Percentiles rank a stretch among this genome's conserved stretches.
These are phyloP conservation scores for Spathaspora hagerdaliae DNA, from an alignment of 805 yeast species.

Conservation along the genomic window DNA sequence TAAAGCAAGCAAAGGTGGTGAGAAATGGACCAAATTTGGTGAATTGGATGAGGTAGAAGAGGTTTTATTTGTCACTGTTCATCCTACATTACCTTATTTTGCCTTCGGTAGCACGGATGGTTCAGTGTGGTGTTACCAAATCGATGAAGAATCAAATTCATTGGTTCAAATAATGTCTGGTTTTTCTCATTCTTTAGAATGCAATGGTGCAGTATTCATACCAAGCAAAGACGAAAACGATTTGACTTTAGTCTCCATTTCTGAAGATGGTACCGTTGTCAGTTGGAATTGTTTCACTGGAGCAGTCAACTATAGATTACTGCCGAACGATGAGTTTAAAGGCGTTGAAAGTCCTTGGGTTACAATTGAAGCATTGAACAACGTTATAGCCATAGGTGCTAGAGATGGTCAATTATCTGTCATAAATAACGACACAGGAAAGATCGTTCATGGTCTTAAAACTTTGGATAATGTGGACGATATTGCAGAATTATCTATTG, in stretches of 20 bases:
- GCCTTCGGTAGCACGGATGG: conserved; percentile 94
- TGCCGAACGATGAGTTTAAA: conserved; percentile 57
- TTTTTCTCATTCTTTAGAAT: conserved; percentile 74
- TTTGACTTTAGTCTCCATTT: conserved; percentile 64
- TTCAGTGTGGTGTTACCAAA: conserved; percentile 87
- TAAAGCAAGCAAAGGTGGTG: conserved; percentile 70
- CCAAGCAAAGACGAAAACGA: conserved; percentile 49
- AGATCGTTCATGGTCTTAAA: conserved; percentile 60
- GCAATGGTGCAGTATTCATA: conserved; percentile 76
- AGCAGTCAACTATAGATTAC: conserved; percentile 62
- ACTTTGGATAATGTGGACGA: conserved; percentile 55
- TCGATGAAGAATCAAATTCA: conserved; percentile 44
- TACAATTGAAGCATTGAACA: conserved; percentile 51
- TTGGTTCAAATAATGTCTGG: conserved; percentile 74
- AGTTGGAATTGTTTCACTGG: conserved; percentile 88
- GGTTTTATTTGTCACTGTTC: conserved; percentile 76
- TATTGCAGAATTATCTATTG: conserved; percentile 40
- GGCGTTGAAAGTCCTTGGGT: conserved; percentile 90
- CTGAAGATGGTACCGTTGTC: conserved; percentile 83
- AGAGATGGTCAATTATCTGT: conserved; percentile 83
- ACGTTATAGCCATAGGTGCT: conserved; percentile 73
- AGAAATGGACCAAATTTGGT: conserved; percentile 70
- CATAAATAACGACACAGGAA: conserved; percentile 72
- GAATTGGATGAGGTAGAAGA: conserved; percentile 87
- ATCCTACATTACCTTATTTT: conserved; percentile 74